These are phyloP conservation scores for Solanum chilense DNA, from an alignment of 257 asterid species.

Conservation along the genomic window DNA sequence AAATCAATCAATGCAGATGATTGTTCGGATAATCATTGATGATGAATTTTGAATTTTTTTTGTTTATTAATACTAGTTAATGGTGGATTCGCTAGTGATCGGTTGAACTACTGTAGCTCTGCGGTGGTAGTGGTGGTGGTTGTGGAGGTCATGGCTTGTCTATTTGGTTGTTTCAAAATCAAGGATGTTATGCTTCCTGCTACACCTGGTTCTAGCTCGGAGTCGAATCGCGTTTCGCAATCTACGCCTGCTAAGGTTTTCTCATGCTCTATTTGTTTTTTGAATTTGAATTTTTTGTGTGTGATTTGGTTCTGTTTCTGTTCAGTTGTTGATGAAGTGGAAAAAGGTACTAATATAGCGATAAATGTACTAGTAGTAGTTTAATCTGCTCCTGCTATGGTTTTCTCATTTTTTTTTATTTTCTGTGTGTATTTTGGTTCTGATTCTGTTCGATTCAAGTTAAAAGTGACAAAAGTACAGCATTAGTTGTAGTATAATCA, in stretches of 20 bases:
- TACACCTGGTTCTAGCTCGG: not conserved
- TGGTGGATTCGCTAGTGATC: not conserved
- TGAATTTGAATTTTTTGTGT: not conserved
- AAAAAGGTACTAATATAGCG: not conserved
- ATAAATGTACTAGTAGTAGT: not conserved
- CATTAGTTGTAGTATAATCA: not conserved
- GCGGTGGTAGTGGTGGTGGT: not conserved
- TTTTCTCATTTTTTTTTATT: not conserved
- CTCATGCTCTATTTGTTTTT: not conserved
- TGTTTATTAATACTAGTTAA: not conserved
- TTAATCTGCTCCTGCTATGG: not conserved
- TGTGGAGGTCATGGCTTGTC: constrained; percentile 41
- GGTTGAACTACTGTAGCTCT: not conserved
- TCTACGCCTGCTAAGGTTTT: not conserved
- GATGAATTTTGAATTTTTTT: not conserved
- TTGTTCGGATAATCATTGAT: not conserved
- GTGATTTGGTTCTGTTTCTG: not conserved
- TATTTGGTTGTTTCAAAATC: constrained; percentile 55
- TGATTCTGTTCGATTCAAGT: not conserved
- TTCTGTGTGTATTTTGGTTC: not conserved
- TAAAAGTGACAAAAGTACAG: not conserved
- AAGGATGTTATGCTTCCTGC: constrained; percentile 3
- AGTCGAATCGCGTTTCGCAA: not conserved
- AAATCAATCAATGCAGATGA: not conserved
- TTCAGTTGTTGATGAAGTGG: not conserved